Conservation (phyloP, 2,329 filamentous ascomycete genomes). For the Alternaria longipes region DNA sequence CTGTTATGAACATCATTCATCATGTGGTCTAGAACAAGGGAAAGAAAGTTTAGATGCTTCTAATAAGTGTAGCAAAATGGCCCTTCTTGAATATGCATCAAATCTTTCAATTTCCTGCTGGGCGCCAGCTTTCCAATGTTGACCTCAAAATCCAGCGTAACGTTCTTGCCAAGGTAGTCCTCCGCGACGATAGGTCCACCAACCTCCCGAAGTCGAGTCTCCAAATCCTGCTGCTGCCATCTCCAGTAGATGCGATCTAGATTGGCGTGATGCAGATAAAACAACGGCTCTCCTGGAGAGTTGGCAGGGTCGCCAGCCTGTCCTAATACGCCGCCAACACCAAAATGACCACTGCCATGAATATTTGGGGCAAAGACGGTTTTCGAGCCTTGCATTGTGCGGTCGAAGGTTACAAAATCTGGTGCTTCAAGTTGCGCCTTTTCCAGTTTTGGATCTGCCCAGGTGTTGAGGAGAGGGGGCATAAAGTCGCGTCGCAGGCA, state of each 20-base stretch:
- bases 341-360: neutral
- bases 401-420: neutral
- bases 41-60: fast-evolving
- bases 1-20: too few species aligned
- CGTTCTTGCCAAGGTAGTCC: neutral
- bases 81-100: neutral
- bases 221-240: neutral
- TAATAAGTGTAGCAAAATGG: neutral
- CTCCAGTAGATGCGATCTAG: neutral
- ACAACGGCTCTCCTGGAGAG: neutral
- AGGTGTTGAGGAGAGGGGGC: neutral
- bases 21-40: too few species aligned
- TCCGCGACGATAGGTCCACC: neutral
- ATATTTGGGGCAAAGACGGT: neutral
- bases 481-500: neutral
- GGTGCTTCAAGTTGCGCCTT: neutral
- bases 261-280: neutral
- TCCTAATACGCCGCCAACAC: neutral
- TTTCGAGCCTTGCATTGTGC: neutral
- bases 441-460: neutral
- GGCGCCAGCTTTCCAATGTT: neutral
- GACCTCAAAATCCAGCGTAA: neutral
- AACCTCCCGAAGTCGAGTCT: neutral
- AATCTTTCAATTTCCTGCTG: neutral
- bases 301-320: neutral